These are phyloP conservation scores for Fraxinus anomala DNA, from an alignment of 257 asterid species.

Conservation along the genomic window DNA sequence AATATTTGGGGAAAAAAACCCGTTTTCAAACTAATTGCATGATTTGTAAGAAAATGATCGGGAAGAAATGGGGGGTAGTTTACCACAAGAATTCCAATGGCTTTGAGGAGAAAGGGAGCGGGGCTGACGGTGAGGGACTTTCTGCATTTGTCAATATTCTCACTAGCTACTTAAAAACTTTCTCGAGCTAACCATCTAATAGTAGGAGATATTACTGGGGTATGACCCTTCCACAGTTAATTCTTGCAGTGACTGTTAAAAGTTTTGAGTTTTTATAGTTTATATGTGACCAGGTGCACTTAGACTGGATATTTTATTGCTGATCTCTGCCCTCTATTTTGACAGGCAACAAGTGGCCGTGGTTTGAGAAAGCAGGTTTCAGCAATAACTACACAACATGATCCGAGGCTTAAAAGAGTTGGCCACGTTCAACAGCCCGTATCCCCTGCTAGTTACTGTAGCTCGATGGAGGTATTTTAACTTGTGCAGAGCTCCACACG, in stretches of 20 bases:
- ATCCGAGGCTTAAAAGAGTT: slow-evolving; percentile 37
- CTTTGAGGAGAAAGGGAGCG: background rate
- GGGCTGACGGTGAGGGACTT: background rate
- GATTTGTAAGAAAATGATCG: too few relatives aligned
- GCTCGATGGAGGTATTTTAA: slow-evolving; percentile 69
- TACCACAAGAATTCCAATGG: too few relatives aligned
- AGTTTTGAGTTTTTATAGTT: background rate
- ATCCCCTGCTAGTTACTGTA: slow-evolving; percentile 60
- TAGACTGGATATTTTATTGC: slow-evolving; percentile 3
- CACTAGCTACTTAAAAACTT: background rate
- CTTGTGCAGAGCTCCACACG: background rate
- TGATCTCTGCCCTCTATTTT: slow-evolving; percentile 27
- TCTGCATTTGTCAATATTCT: background rate
- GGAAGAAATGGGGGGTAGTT: too few relatives aligned
- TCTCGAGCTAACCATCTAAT: background rate
- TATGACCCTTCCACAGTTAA: background rate
- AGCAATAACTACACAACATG: slow-evolving; percentile 36
- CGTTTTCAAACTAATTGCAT: too few relatives aligned
- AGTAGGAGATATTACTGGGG: background rate
- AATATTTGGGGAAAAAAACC: too few relatives aligned
- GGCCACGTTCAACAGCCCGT: slow-evolving; percentile 43
- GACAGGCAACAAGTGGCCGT: slow-evolving; percentile 43
- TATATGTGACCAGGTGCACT: background rate
- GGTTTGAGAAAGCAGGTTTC: slow-evolving; percentile 38
- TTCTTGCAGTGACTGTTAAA: background rate